Evolutionary conservation across 1,139 yeast genomes (phyloP), one percentile per base, ranked within the genome.

Genomic region (Diutina sp.): DNA sequence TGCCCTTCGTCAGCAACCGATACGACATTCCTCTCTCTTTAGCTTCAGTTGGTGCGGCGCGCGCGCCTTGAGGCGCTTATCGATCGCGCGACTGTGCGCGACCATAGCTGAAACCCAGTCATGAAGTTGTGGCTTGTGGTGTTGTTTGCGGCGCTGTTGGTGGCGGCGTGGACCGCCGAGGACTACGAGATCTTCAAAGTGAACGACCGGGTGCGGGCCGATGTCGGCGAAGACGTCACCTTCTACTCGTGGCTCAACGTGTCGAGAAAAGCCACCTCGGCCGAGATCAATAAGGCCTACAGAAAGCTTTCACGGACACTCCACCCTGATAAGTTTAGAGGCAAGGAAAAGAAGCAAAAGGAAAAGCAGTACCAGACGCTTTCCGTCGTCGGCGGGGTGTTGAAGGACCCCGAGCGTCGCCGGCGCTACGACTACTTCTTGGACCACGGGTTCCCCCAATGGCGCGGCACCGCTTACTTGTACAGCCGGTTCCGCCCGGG

Each of bases 371-470:
- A 85, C 67, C 87, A 90, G 61, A 72, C 93, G 48, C 76, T 91
- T 55, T 87, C 93, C 29, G 70, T 83, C 38, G 90, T 89, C 21
- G 86, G 90, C 54, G 81, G 86, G 64, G 84, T 90, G 57, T 77
- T 91, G 58, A 74, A 90, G 60, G 79, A 76, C 58, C 79, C 80
- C 55, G 76, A 81, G 9, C 77, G 80, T 58, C 82, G 86, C 59
- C 85, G 84, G 61, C 77, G 93, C 18, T 93, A 93, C 67, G 98
- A 93, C 68, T 91, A 84, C 69, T 93, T 89, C 70, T 73, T 87
- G 58, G 75, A 79, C 47, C 81, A 84, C 62, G 99, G 99, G 3
- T 93, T 93, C 70, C 99, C 99, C 5, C 77, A 78, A 58, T 89
- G 88, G 82, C 83, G 79, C 58, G 81, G 79, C 0, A 71, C 79